Evolutionary conservation across 495 filamentous ascomycete genomes (phyloP).

Genomic region (Trichoderma virens): DNA sequence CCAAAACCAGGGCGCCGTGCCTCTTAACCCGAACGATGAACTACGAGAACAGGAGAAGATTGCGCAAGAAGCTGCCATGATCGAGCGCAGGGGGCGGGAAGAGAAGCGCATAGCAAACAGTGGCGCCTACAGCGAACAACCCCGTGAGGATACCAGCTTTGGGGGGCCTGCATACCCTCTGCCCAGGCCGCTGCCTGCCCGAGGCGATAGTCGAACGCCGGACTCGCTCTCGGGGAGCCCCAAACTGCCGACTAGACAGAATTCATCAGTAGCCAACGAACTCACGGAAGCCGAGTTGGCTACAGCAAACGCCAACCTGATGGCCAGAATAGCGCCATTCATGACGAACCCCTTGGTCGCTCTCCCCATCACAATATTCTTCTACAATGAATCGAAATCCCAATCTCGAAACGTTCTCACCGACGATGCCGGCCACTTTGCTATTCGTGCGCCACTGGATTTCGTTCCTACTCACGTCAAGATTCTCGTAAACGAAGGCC

Average conservation of each 20-base stretch:
- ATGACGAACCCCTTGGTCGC: slow-evolving; percentile 69
- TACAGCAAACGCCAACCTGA: slow-evolving; percentile 74
- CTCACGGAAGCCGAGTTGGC: slow-evolving; percentile 59
- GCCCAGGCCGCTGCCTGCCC: slow-evolving; percentile 14
- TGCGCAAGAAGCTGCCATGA: slow-evolving; percentile 62
- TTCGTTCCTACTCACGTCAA: slow-evolving; percentile 88
- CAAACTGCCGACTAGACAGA: slow-evolving; percentile 15
- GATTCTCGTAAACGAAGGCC: slow-evolving; percentile 75
- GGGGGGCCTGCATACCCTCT: slow-evolving; percentile 19
- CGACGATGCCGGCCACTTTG: slow-evolving; percentile 82
- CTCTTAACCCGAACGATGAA: slow-evolving; percentile 24
- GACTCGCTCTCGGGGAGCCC: slow-evolving; percentile 35
- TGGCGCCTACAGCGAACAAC: slow-evolving; percentile 45
- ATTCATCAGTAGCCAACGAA: slow-evolving; percentile 44
- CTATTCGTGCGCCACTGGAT: slow-evolving; percentile 63
- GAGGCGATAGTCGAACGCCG: slow-evolving; percentile 14
- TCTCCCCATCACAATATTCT: slow-evolving; percentile 78
- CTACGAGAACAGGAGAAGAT: slow-evolving; percentile 52
- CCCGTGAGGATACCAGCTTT: slow-evolving; percentile 26
- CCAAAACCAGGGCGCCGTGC: slow-evolving; percentile 17
- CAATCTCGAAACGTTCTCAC: slow-evolving; percentile 73
- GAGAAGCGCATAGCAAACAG: slow-evolving; percentile 63
- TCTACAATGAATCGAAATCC: slow-evolving; percentile 75
- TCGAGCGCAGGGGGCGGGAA: slow-evolving; percentile 59
- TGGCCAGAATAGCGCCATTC: slow-evolving; percentile 82